Conservation (phyloP, 208 protist species). For the Trypanosoma cruzi region DNA sequence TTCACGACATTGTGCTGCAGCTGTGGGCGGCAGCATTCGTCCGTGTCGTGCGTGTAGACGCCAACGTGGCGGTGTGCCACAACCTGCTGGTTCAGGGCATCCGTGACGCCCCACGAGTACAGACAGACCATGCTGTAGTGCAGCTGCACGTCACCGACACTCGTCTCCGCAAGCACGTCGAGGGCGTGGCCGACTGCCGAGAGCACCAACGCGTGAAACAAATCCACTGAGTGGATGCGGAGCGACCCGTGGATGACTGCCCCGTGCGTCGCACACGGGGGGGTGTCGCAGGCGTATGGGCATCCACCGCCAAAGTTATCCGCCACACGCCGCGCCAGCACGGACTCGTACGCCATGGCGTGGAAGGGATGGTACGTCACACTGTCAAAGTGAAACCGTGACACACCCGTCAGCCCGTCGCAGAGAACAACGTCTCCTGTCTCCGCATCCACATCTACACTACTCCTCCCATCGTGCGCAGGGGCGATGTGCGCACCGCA, state of each 20-base stretch:
- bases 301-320: conserved; percentile 15
- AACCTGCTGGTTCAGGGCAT: conserved; percentile 23
- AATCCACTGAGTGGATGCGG: conserved; percentile 11
- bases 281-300: background rate
- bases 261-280: conserved; percentile 5
- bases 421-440: conserved; percentile 23
- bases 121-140: conserved; percentile 37
- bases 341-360: conserved; percentile 16
- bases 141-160: background rate
- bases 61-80: conserved; percentile 19
- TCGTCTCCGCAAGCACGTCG: background rate
- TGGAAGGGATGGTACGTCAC: conserved; percentile 33
- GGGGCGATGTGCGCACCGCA: conserved; percentile 18
- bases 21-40: background rate
- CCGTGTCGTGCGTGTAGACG: background rate
- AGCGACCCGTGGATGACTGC: conserved; percentile 28
- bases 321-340: conserved; percentile 14
- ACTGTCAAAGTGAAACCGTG: conserved; percentile 27
- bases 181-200: conserved; percentile 18
- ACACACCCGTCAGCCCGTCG: background rate
- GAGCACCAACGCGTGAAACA: conserved; percentile 28
- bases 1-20: conserved; percentile 20
- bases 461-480: background rate
- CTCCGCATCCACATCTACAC: conserved; percentile 8
- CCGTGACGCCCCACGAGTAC: conserved; percentile 44